phyloP scores from a whole-genome alignment of 441 rosid genomes.

The Syzygium malaccense region DNA sequence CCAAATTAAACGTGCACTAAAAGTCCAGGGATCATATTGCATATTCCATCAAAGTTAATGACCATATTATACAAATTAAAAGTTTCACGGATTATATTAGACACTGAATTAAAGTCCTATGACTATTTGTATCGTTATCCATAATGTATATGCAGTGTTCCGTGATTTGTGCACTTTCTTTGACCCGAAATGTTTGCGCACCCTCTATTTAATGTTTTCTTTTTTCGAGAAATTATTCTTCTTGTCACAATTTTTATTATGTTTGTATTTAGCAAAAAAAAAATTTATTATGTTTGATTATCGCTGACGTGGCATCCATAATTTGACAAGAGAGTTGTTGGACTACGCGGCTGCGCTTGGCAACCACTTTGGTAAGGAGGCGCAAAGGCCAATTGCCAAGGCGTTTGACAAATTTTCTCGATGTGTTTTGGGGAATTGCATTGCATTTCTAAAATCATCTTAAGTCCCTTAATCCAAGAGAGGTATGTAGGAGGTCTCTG shows the following conservation, averaged over 20 bases:
- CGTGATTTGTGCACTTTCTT: no score
- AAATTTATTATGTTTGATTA: background rate
- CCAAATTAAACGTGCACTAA: no score
- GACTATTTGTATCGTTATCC: no score
- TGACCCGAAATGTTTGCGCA: no score
- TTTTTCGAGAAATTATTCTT: background rate
- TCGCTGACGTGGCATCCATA: background rate
- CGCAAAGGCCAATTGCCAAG: no score
- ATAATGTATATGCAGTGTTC: no score
- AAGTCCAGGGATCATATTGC: no score
- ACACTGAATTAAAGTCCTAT: accelerated
- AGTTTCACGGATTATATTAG: no score
- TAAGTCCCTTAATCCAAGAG: background rate
- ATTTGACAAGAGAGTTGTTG: background rate
- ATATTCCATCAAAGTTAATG: no score
- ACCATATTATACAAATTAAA: no score
- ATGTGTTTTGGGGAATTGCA: background rate
- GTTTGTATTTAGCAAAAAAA: no score
- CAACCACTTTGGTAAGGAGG: background rate
- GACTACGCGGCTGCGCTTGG: background rate
- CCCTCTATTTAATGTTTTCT: background rate
- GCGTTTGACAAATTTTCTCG: background rate
- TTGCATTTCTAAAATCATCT: background rate
- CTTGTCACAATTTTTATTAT: accelerated
- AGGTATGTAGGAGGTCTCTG: no score